Percentiles rank a stretch among this genome's conserved stretches.
These are phyloP conservation scores for Leishmania braziliensis DNA, from an alignment of 208 protist species.

Conservation along the genomic window DNA sequence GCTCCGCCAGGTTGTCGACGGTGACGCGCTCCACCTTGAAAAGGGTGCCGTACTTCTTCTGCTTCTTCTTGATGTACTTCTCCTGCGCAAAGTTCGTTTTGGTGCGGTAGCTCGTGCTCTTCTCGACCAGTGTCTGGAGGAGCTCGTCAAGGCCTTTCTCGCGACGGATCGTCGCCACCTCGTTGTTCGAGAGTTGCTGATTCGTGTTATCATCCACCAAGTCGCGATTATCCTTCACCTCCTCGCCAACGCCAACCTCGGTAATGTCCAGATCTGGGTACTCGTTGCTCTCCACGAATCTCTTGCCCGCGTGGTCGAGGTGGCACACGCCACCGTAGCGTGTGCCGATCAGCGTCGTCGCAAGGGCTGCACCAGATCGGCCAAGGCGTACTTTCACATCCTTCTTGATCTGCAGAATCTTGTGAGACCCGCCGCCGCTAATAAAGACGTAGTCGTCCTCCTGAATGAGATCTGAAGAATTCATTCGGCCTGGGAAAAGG, in stretches of 20 bases:
- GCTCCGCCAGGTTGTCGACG: slow-evolving; percentile 75
- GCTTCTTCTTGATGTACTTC: slow-evolving; percentile 93
- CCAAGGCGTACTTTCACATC: slow-evolving; percentile 67
- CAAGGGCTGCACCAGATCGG: slow-evolving; percentile 55
- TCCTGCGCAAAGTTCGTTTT: slow-evolving; percentile 93
- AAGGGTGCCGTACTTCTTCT: slow-evolving; percentile 86
- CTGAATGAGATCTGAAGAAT: slow-evolving; percentile 41
- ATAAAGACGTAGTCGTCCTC: slow-evolving; percentile 87
- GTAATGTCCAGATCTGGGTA: slow-evolving; percentile 91
- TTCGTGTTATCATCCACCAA: slow-evolving; percentile 81
- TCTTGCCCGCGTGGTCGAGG: slow-evolving; percentile 54
- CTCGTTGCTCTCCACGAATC: slow-evolving; percentile 67
- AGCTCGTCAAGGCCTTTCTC: slow-evolving; percentile 79
- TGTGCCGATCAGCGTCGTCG: slow-evolving; percentile 75
- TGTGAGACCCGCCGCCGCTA: slow-evolving; percentile 71
- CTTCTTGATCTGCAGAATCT: slow-evolving; percentile 66
- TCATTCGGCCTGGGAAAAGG: slow-evolving; percentile 13
- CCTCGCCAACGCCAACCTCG: slow-evolving; percentile 32
- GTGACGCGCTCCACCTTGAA: slow-evolving; percentile 85
- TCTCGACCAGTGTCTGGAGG: slow-evolving; percentile 79
- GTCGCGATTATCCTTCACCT: slow-evolving; percentile 79
- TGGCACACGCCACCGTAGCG: slow-evolving; percentile 81
- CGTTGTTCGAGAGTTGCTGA: slow-evolving; percentile 79
- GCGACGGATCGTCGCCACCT: slow-evolving; percentile 71
- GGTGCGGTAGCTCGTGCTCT: slow-evolving; percentile 82